Conservation (phyloP, 345 rosid genomes). For the Sonneratia alba region DNA sequence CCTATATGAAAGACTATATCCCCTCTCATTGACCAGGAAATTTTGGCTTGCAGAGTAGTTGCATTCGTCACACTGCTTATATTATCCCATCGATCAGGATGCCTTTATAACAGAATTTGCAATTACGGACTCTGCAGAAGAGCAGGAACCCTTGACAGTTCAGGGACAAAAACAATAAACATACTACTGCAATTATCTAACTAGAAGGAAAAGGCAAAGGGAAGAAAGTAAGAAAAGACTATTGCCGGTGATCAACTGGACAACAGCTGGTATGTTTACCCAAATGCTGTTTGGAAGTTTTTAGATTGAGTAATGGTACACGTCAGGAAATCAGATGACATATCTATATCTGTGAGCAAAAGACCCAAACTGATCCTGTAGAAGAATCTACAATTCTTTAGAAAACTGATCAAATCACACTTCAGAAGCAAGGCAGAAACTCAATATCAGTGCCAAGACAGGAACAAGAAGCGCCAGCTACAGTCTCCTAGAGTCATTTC, state of each 20-base stretch:
- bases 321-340: not conserved
- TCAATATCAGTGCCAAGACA: not conserved
- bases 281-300: not conserved
- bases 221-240: too few species aligned
- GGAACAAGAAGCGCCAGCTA: not conserved
- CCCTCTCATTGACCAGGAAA: too few species aligned
- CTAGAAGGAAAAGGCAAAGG: too few species aligned
- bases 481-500: not conserved
- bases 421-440: not conserved
- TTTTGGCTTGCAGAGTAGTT: not conserved
- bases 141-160: too few species aligned
- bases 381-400: not conserved
- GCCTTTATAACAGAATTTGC: not conserved
- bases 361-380: not conserved
- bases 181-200: too few species aligned
- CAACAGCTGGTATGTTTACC: too few species aligned
- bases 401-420: not conserved
- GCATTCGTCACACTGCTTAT: not conserved
- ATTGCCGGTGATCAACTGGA: too few species aligned
- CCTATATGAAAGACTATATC: too few species aligned
- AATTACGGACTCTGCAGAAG: not conserved
- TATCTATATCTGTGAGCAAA: not conserved
- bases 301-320: not conserved
- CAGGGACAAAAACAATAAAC: too few species aligned
- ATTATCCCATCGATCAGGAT: not conserved